A percentile compares a stretch with the other conserved stretches of the same genome.
Conservation (phyloP, 1,139 yeast species). For the Saccharomyces hybrid region DNA sequence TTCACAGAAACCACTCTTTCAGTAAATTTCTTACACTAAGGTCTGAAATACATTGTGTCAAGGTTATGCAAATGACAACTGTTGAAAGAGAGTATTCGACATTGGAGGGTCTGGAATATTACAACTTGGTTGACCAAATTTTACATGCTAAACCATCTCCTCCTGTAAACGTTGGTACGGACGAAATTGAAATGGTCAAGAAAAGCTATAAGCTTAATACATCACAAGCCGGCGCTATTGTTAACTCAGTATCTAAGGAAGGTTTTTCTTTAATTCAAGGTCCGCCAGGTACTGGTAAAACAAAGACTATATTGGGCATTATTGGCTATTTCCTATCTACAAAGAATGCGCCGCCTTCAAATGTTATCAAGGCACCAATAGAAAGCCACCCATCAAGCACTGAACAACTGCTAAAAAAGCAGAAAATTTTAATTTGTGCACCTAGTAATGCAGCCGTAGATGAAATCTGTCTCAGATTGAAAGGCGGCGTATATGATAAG, state of each 20-base stretch:
- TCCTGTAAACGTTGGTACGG: slow-evolving; percentile 28
- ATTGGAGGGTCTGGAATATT: slow-evolving; percentile 69
- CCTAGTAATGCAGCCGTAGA: slow-evolving; percentile 99
- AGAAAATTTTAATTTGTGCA: slow-evolving; percentile 78
- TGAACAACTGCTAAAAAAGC: slow-evolving; percentile 32
- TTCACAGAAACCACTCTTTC: slow-evolving; percentile 38
- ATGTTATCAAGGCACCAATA: slow-evolving; percentile 19
- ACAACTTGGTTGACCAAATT: slow-evolving; percentile 61
- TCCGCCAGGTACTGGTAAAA: slow-evolving; percentile 98
- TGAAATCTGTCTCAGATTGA: slow-evolving; percentile 78
- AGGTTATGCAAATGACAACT: slow-evolving; percentile 80
- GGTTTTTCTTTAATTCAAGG: slow-evolving; percentile 95
- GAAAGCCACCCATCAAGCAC: slow-evolving; percentile 13
- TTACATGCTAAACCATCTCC: slow-evolving; percentile 55
- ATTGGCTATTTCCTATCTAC: slow-evolving; percentile 65
- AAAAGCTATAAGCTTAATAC: slow-evolving; percentile 56
- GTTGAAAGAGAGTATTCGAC: slow-evolving; percentile 90
- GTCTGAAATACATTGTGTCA: slow-evolving; percentile 55
- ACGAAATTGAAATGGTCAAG: slow-evolving; percentile 39
- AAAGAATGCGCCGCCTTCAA: slow-evolving; percentile 24
- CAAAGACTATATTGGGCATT: slow-evolving; percentile 89
- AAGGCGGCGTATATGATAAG: slow-evolving; percentile 56
- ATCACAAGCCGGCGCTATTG: slow-evolving; percentile 86
- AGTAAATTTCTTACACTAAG: slow-evolving; percentile 52
- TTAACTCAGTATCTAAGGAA: slow-evolving; percentile 53